phyloP scores from a whole-genome alignment of 1,139 yeast genomes.

The Suhomyces terraborum region DNA sequence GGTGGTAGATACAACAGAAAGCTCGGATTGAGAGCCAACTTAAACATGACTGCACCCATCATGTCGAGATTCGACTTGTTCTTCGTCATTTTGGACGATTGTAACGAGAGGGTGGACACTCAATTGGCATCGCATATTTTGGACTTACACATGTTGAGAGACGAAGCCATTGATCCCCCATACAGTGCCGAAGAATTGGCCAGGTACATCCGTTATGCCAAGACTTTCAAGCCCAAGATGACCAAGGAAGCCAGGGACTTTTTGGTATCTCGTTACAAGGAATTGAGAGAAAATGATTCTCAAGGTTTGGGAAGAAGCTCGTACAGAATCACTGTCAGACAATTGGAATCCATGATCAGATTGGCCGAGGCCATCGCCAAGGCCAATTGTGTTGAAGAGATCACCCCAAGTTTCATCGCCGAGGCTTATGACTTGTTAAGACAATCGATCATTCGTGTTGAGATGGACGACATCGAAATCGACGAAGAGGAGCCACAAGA shows the following conservation, averaged over 20 bases:
- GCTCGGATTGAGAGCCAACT: conserved; percentile 77
- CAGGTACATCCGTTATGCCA: conserved; percentile 87
- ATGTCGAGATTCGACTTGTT: conserved; percentile 98
- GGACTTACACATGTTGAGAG: conserved; percentile 87
- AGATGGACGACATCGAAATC: conserved; percentile 88
- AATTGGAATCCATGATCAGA: conserved; percentile 90
- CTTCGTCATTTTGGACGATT: conserved; percentile 92
- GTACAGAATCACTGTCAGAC: conserved; percentile 95
- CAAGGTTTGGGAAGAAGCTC: conserved; percentile 87
- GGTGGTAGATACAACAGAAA: conserved; percentile 94
- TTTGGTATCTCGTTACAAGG: conserved; percentile 80
- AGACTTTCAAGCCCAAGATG: conserved; percentile 90
- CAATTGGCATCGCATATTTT: conserved; percentile 92
- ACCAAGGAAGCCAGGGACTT: conserved; percentile 78
- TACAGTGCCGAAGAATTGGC: conserved; percentile 86
- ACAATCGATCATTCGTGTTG: conserved; percentile 91
- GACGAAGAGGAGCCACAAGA: conserved; percentile 45
- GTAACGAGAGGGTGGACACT: conserved; percentile 88
- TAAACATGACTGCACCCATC: conserved; percentile 98
- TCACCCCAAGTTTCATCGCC: conserved; percentile 83
- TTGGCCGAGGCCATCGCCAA: conserved; percentile 95
- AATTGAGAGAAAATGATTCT: conserved; percentile 86
- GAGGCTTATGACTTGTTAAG: conserved; percentile 91
- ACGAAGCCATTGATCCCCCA: conserved; percentile 89
- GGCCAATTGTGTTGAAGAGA: conserved; percentile 91